phyloP scores from a whole-genome alignment of 73 alveolate species.

The Uronychia binucleata region DNA sequence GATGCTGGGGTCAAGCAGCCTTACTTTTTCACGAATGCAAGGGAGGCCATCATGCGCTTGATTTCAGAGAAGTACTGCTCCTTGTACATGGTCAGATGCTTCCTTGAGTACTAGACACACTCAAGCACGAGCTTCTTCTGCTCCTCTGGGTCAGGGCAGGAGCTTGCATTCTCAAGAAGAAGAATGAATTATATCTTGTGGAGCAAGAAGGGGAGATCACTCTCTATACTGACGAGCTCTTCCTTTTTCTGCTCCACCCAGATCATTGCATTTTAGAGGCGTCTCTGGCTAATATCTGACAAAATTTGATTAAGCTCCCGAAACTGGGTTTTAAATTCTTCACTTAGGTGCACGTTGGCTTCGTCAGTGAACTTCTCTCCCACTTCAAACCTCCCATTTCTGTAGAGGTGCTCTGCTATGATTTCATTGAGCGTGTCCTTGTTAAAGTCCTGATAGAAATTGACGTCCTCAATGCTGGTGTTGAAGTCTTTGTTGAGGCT shows the following conservation, averaged over 20 bases:
- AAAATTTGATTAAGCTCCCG: slow-evolving; percentile 44
- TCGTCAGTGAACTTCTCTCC: slow-evolving; percentile 59
- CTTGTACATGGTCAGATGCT: slow-evolving; percentile 5
- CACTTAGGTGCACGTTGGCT: slow-evolving; percentile 31
- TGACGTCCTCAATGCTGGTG: slow-evolving; percentile 30
- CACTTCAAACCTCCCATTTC: slow-evolving; percentile 46
- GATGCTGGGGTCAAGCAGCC: background rate
- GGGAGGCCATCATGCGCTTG: slow-evolving; percentile 35
- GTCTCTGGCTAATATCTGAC: slow-evolving; percentile 26
- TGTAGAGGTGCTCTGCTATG: slow-evolving; percentile 61
- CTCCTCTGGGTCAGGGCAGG: slow-evolving; percentile 1
- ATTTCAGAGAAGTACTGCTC: slow-evolving; percentile 5
- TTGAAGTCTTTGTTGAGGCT: slow-evolving; percentile 16
- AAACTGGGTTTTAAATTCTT: slow-evolving; percentile 42
- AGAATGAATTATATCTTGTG: slow-evolving; percentile 20
- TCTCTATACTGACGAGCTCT: slow-evolving; percentile 11
- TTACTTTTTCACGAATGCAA: slow-evolving; percentile 21
- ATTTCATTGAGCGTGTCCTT: slow-evolving; percentile 26
- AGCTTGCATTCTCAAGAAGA: slow-evolving; percentile 8
- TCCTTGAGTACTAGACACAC: background rate
- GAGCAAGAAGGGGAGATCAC: slow-evolving; percentile 36
- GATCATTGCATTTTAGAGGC: slow-evolving; percentile 5
- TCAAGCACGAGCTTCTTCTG: background rate
- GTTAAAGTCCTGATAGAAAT: slow-evolving; percentile 29
- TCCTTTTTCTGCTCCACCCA: slow-evolving; percentile 32